These are phyloP conservation scores for Hygrophoropsis aurantiaca DNA, from an alignment of 768 basidiomycete species.

Conservation along the genomic window DNA sequence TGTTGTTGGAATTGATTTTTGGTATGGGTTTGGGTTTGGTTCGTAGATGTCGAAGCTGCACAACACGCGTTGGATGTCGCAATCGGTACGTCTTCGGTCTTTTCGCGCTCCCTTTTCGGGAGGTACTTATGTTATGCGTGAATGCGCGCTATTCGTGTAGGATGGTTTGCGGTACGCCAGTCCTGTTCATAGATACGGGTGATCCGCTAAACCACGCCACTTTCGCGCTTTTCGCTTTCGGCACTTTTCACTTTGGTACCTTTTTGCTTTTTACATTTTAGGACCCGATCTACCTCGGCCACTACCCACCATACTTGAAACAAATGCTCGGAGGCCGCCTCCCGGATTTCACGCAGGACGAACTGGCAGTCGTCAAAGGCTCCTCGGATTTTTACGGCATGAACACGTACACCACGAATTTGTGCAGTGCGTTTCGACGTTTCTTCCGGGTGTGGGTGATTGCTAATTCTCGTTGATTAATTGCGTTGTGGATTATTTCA, in stretches of 20 bases:
- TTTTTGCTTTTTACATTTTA: slow-evolving; percentile 26
- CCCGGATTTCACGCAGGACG: slow-evolving; percentile 55
- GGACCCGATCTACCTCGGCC: slow-evolving; percentile 73
- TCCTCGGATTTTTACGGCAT: slow-evolving; percentile 74
- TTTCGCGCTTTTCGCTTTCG: slow-evolving; percentile 9
- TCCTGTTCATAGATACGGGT: too few relatives aligned
- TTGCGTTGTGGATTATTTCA: slow-evolving; percentile 16
- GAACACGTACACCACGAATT: slow-evolving; percentile 71
- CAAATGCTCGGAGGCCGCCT: slow-evolving; percentile 58
- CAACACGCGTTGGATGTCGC: slow-evolving; percentile 73
- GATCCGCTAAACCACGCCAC: slow-evolving; percentile 14
- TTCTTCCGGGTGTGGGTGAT: background rate
- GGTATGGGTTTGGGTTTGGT: slow-evolving; percentile 3
- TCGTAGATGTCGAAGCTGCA: slow-evolving; percentile 61
- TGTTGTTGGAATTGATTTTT: background rate
- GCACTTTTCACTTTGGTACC: background rate
- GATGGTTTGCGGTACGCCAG: slow-evolving; percentile 56
- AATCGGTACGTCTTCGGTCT: slow-evolving; percentile 53
- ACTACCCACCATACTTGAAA: slow-evolving; percentile 61
- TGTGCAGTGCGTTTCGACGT: slow-evolving; percentile 44
- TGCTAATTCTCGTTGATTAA: background rate
- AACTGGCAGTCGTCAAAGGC: slow-evolving; percentile 55
- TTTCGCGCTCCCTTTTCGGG: slow-evolving; percentile 22
- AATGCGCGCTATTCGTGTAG: slow-evolving; percentile 29
- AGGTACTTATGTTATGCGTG: slow-evolving; percentile 17